Base-by-base conservation (phyloP, 2,329 filamentous ascomycete species). In the Beauveria scarabaeidicola region DNA sequence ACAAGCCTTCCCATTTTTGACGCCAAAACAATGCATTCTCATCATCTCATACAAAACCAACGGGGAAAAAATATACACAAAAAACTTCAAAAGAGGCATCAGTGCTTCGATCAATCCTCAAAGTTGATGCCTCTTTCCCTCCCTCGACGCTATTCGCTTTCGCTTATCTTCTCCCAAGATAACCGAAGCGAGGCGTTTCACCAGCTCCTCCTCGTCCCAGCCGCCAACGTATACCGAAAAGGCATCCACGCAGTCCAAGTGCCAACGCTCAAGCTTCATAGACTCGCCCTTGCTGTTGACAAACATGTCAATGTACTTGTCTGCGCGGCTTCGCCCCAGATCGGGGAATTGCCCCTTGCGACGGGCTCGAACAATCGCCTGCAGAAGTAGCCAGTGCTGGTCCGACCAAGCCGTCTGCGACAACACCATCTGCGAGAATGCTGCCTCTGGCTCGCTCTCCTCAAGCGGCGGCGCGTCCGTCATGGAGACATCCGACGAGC, bases 171-270 rank as follows among this genome's bases (percentile, higher is more conserved):
- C 81, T 1, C 78, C 81, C 0, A 82, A 69, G 2, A 84, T 69
- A 25, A 85, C 69, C 5, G 73, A 69, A 67, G 83, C 84, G 23
- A 85, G 67, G 48, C 82, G 69, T 71, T 79, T 82, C 10, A 76
- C 77, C 7, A 85, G 68, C 11, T 69, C 69, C 8, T 65, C 70
- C 64, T 78, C 81, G 23, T 78, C 75, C 81, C 81, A 84, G 10
- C 72, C 74, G 19, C 76, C 76, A 3, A 81, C 73, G 61, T 78
- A 73, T 13, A 66, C 66, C 60, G 70, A 71, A 65, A 84, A 85
- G 3, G 77, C 81, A 61, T 83, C 78, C 25, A 84, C 75, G 58
- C 83, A 75, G 61, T 85, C 81, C 19, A 84, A 69, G 61, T 85
- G 82, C 81, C 81, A 84, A 60, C 73, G 67, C 68, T 83, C 76